Base-by-base conservation (phyloP, 768 basidiomycete genomes). In the Goffeauzyma gilvescens region DNA sequence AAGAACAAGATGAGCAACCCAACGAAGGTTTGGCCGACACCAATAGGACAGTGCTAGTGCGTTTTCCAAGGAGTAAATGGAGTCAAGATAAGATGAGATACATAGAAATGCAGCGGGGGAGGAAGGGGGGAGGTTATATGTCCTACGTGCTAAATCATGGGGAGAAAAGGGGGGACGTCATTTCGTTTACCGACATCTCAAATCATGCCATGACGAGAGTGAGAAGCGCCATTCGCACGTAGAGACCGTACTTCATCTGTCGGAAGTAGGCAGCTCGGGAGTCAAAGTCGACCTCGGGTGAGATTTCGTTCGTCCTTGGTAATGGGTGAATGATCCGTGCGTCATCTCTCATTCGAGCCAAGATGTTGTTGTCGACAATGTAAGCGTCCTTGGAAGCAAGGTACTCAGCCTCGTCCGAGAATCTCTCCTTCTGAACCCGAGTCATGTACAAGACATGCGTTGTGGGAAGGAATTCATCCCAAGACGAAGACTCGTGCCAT, bases 321-420 rank as follows among this genome's bases (percentile, higher is more conserved):
- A 98, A 69, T n/a, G 93, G 93, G 64, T 98, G 93, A 87, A 98
- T 90, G 51, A 96, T 86, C 45, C 96, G 95, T 77, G 93, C 85
- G 41, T 87, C 82, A 50, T 84, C 80, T 68, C 96, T 96, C 8
- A 93, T 90, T 32, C 81, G 71, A 5, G 86, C 76, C 21, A 98
- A 71, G 24, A 96, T 75, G 9, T 89, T 82, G 57, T 96, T 93
- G 64, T 96, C 85, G 42, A 98, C 75, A 25, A 85, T 71, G 62
- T 90, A 96, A 13, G 78, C 75, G 58, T 90, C 81, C 69, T 85
- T 93, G 54, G 93, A 85, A 34, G 76, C 72, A 50, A 78, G 69
- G 83, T 86, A 98, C 60, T 89, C 90, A 24, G 65, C 69, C 53
- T 80, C 78, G 54, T 58, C 76, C 43, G 71, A 68, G 61, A 98